Evolutionary conservation across 305 asterid species (phyloP).

Genomic region (Solanum hybrid): DNA sequence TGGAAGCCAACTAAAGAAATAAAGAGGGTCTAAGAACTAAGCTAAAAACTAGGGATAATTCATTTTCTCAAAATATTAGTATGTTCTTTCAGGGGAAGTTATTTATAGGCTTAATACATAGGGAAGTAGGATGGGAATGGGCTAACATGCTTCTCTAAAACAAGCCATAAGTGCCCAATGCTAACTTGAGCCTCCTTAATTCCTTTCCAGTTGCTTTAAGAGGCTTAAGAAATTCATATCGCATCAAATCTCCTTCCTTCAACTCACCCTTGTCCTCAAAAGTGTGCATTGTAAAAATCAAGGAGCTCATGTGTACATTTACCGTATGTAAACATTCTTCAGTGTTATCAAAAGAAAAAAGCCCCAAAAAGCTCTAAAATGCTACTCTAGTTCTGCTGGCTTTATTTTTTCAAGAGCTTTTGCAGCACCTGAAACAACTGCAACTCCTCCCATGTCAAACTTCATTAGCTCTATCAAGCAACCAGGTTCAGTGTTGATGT

Average conservation of each 20-base stretch:
- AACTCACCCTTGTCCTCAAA: background rate
- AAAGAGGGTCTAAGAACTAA: background rate
- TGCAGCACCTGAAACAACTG: conserved; percentile 86
- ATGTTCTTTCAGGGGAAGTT: background rate
- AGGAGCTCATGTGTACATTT: background rate
- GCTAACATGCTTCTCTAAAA: background rate
- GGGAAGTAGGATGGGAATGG: background rate
- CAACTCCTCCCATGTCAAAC: conserved; percentile 89
- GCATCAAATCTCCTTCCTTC: background rate
- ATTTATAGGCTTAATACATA: background rate
- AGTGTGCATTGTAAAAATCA: background rate
- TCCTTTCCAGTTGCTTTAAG: background rate
- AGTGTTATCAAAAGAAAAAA: background rate
- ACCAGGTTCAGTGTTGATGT: conserved; percentile 85
- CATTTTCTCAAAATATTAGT: background rate
- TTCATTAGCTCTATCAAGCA: conserved; percentile 81
- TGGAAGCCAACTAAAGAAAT: background rate
- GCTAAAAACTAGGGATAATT: background rate
- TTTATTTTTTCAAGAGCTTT: conserved; percentile 82
- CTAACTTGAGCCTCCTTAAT: background rate
- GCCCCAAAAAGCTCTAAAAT: background rate
- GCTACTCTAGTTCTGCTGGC: conserved; percentile 17
- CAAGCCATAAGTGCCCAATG: background rate
- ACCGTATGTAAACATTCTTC: background rate
- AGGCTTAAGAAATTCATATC: background rate